Evolutionary conservation across 1,139 yeast genomes (phyloP).

Genomic region (Pichia sp.): DNA sequence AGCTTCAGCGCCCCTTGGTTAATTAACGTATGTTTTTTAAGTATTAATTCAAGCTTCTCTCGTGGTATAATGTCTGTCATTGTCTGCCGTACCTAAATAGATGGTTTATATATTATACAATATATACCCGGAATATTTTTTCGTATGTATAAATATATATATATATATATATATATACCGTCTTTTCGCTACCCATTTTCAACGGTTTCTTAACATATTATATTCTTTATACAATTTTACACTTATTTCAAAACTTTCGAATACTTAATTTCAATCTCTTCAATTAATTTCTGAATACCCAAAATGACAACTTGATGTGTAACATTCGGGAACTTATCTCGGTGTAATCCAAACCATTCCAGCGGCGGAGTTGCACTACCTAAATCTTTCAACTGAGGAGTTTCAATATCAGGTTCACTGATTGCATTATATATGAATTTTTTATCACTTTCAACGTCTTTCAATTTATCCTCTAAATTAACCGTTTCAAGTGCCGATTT

Average conservation of each 20-base stretch:
- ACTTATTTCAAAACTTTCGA: constrained; percentile 33
- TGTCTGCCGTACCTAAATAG: neutral
- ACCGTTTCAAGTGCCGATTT: constrained; percentile 30
- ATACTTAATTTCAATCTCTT: constrained; percentile 50
- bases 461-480: constrained; percentile 50
- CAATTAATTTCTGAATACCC: constrained; percentile 64
- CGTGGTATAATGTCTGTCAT: neutral
- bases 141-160: too few species aligned
- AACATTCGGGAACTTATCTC: constrained; percentile 75
- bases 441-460: constrained; percentile 55
- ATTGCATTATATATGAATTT: constrained; percentile 59
- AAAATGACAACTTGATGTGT: constrained; percentile 77
- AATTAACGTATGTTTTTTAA: neutral
- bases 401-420: constrained; percentile 73
- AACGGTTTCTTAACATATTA: too few species aligned
- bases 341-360: constrained; percentile 94
- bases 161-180: too few species aligned
- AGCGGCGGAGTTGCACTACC: constrained; percentile 97
- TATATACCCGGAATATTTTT: neutral
- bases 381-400: constrained; percentile 82
- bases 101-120: neutral
- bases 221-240: neutral
- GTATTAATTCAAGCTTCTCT: neutral
- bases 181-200: too few species aligned
- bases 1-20: neutral